Evolutionary conservation across 2,329 filamentous ascomycete species (phyloP).

Genomic region (Phyllosticta capitalensis): DNA sequence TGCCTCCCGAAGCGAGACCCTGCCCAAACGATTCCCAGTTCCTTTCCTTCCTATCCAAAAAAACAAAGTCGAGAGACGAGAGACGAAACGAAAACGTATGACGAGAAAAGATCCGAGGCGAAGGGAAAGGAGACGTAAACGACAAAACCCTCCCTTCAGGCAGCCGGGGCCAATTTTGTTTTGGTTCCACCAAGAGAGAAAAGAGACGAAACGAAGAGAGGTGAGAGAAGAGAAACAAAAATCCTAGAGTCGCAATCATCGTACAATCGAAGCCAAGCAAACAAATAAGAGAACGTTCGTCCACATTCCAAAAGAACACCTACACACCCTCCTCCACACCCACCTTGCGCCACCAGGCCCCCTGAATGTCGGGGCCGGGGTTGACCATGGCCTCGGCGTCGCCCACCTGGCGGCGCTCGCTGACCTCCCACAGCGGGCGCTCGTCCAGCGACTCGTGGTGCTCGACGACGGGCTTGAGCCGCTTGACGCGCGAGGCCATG

Average conservation of each 20-base stretch:
- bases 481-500: conserved; percentile 43
- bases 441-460: conserved; percentile 31
- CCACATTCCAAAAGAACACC: background rate
- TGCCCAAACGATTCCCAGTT: too few species aligned
- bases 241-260: background rate
- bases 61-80: too few species aligned
- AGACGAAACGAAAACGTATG: too few species aligned
- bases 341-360: conserved; percentile 39
- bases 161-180: too few species aligned
- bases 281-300: background rate
- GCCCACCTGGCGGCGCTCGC: conserved; percentile 81
- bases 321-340: conserved; percentile 34
- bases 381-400: conserved; percentile 74
- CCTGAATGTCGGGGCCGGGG: conserved; percentile 11
- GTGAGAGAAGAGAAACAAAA: background rate
- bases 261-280: background rate
- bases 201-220: background rate
- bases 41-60: too few species aligned
- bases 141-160: too few species aligned
- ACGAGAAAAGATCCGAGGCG: too few species aligned
- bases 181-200: too few species aligned
- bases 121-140: too few species aligned
- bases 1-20: too few species aligned
- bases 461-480: conserved; percentile 43
- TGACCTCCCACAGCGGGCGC: conserved; percentile 52